A percentile compares a stretch with the other conserved stretches of the same genome.
phyloP scores from a whole-genome alignment of 2,329 filamentous ascomycete species.

The Coniochaeta pulveracea region DNA sequence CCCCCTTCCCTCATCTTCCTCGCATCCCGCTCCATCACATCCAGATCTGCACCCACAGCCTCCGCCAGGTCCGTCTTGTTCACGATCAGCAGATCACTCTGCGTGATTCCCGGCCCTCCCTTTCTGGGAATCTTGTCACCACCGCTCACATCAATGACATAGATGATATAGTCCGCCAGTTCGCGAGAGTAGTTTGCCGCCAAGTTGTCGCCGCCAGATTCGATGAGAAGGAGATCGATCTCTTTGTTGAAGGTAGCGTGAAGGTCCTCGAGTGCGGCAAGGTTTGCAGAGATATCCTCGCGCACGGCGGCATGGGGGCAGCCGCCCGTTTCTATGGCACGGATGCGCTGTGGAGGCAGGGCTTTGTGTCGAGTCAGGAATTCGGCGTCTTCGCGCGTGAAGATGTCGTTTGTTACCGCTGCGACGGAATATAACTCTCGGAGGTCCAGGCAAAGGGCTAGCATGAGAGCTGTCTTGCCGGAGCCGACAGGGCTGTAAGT shows the following conservation, averaged over 20 bases:
- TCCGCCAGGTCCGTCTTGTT: constrained; percentile 96
- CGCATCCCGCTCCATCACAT: constrained; percentile 90
- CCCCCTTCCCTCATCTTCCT: constrained; percentile 92
- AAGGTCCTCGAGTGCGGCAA: constrained; percentile 82
- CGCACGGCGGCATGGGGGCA: constrained; percentile 95
- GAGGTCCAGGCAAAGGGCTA: constrained; percentile 77
- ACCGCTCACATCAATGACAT: constrained; percentile 93
- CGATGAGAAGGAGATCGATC: constrained; percentile 83
- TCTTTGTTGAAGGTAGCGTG: constrained; percentile 72
- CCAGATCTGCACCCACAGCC: constrained; percentile 79
- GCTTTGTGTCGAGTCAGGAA: constrained; percentile 84
- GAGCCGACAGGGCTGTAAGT: constrained; percentile 77
- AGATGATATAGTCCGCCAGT: constrained; percentile 94
- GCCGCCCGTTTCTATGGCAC: constrained; percentile 93
- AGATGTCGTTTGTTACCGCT: constrained; percentile 97
- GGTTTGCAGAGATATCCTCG: constrained; percentile 91
- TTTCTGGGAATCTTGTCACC: constrained; percentile 96
- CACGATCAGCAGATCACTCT: constrained; percentile 84
- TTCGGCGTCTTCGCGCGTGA: constrained; percentile 95
- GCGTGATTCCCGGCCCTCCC: constrained; percentile 92
- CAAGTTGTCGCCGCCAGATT: constrained; percentile 91
- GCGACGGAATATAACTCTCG: constrained; percentile 76
- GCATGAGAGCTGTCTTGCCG: constrained; percentile 95
- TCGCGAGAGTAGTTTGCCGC: constrained; percentile 95
- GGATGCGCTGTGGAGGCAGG: constrained; percentile 72